These are phyloP conservation scores for Platanthera zijinensis DNA, from an alignment of 106 monocot species.

Conservation along the genomic window DNA sequence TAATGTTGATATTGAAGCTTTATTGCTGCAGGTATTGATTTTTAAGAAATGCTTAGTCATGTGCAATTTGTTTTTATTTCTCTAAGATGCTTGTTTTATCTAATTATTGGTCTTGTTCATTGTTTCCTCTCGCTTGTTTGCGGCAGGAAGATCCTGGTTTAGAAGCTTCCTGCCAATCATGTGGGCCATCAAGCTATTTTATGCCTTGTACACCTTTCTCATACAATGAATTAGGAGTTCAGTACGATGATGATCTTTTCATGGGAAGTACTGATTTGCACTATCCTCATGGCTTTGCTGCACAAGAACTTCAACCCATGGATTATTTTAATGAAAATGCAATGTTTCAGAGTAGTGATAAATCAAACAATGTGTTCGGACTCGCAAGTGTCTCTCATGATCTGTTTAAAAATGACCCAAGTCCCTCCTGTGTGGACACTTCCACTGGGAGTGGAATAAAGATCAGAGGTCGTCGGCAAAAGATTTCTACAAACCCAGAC, in stretches of 20 bases:
- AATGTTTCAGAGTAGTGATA: not conserved
- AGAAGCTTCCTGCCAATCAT: not conserved
- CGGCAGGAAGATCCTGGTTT: not conserved
- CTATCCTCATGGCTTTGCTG: not conserved
- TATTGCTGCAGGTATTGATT: not conserved
- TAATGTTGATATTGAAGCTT: not conserved
- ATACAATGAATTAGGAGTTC: slow-evolving; percentile 1
- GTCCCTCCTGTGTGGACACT: not conserved
- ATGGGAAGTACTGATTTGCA: not conserved
- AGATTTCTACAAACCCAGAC: not conserved
- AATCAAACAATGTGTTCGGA: not conserved
- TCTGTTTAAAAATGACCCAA: not conserved
- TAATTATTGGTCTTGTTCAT: not conserved
- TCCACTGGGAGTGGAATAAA: not conserved
- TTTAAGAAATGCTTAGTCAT: not conserved
- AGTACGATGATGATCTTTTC: not conserved
- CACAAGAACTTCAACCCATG: not conserved
- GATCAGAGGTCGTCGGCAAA: not conserved
- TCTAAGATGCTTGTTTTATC: not conserved
- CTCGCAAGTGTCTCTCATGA: not conserved
- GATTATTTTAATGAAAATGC: not conserved
- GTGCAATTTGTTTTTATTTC: not conserved
- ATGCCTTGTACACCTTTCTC: not conserved
- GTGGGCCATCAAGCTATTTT: not conserved
- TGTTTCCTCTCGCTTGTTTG: not conserved